Percentiles rank a stretch among this genome's conserved stretches.
Evolutionary conservation across 805 yeast genomes (phyloP).

Genomic region (Sungouiella thailandica): DNA sequence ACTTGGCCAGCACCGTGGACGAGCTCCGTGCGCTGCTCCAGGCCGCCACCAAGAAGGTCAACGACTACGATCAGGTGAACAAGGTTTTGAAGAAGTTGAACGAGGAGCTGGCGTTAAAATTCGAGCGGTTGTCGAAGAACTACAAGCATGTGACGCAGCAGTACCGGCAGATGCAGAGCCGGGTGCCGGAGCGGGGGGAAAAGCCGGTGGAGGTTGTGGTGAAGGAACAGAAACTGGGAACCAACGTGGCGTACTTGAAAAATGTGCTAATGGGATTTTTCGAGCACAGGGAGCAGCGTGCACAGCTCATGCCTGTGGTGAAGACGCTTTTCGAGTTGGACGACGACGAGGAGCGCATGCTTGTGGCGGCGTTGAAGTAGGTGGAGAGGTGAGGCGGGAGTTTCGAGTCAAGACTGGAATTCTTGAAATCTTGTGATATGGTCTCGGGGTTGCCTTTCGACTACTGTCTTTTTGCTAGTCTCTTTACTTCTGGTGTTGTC

Average conservation of each 20-base stretch:
- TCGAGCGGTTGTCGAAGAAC: slow-evolving; percentile 65
- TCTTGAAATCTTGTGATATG: no score
- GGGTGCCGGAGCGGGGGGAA: slow-evolving; percentile 14
- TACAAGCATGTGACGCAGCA: slow-evolving; percentile 62
- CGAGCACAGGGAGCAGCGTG: slow-evolving; percentile 90
- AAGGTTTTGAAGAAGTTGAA: slow-evolving; percentile 52
- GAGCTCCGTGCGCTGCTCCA: slow-evolving; percentile 53
- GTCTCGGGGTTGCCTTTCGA: no score
- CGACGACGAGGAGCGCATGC: slow-evolving; percentile 66
- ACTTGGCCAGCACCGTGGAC: slow-evolving; percentile 24
- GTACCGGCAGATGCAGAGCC: slow-evolving; percentile 38
- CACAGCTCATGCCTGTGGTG: slow-evolving; percentile 78
- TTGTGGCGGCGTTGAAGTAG: slow-evolving; percentile 50
- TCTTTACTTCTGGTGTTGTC: no score
- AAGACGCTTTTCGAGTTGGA: slow-evolving; percentile 67
- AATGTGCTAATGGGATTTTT: slow-evolving; percentile 88
- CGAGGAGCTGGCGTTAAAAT: slow-evolving; percentile 63
- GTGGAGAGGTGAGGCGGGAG: no score
- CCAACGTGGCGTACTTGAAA: slow-evolving; percentile 75
- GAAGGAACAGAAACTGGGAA: no score
- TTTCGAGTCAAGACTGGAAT: no score
- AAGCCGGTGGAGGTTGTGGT: no score
- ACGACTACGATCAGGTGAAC: slow-evolving; percentile 53
- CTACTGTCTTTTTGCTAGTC: no score
- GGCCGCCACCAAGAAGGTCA: slow-evolving; percentile 44